Conservation (phyloP, 768 basidiomycete genomes). For the Hortiboletus flavorubellus region DNA sequence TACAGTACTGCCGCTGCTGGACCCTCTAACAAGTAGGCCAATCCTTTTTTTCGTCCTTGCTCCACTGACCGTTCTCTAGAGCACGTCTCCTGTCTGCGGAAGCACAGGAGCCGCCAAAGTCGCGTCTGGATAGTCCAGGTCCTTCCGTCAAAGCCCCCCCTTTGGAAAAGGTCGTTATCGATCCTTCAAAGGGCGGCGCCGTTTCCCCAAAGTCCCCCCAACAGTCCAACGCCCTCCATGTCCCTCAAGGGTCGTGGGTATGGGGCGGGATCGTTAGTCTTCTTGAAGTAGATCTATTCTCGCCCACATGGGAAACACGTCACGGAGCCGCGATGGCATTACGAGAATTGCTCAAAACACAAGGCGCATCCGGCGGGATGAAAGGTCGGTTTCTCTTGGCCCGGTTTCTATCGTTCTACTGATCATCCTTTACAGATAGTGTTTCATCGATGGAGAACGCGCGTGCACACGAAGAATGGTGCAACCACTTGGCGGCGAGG, state of each 20-base stretch:
- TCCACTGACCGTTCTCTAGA: conserved; percentile 36
- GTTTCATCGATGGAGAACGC: conserved; percentile 55
- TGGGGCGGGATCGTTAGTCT: conserved; percentile 83
- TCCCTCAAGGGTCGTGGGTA: conserved; percentile 72
- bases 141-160: conserved; percentile 37
- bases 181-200: conserved; percentile 82
- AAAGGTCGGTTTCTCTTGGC: conserved; percentile 43
- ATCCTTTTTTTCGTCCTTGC: neutral
- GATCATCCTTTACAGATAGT: conserved; percentile 41
- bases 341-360: conserved; percentile 80
- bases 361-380: conserved; percentile 83
- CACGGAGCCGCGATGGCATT: conserved; percentile 93
- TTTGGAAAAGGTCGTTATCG: conserved; percentile 67
- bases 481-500: conserved; percentile 81
- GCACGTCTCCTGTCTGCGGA: conserved; percentile 72
- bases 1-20: conserved; percentile 58
- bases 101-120: conserved; percentile 45
- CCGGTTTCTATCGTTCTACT: neutral
- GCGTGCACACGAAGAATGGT: conserved; percentile 77
- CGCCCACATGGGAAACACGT: conserved; percentile 86
- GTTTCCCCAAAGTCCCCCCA: conserved; percentile 76
- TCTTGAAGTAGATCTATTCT: conserved; percentile 80
- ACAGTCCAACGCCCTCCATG: conserved; percentile 74
- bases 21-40: conserved; percentile 54
- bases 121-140: conserved; percentile 58